Conservation (phyloP, 805 yeast species). For the Ogataea wickerhamii region DNA sequence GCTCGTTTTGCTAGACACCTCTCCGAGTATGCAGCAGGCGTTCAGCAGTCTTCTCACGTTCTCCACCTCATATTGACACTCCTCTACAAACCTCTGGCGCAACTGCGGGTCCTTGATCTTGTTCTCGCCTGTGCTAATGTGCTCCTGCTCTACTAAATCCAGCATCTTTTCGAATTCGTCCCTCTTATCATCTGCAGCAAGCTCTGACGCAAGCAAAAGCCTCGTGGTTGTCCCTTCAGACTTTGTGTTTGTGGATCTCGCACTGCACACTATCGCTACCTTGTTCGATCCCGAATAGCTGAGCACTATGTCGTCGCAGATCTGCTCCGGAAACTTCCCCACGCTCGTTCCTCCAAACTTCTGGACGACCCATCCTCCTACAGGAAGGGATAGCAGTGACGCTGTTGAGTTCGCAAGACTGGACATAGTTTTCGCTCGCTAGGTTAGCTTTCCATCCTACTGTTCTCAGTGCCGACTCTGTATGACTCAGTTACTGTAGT, state of each 20-base stretch:
- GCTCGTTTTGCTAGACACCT: slow-evolving; percentile 80
- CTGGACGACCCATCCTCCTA: slow-evolving; percentile 70
- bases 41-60: slow-evolving; percentile 66
- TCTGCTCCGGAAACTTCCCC: slow-evolving; percentile 86
- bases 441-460: too few relatives aligned
- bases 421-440: too few relatives aligned
- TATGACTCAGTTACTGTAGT: too few relatives aligned
- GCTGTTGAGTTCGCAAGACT: slow-evolving; percentile 23
- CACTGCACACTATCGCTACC: slow-evolving; percentile 95
- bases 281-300: slow-evolving; percentile 54
- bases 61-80: slow-evolving; percentile 62
- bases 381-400: slow-evolving; percentile 18
- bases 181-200: slow-evolving; percentile 59
- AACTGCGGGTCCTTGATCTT: slow-evolving; percentile 46
- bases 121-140: slow-evolving; percentile 63
- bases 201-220: slow-evolving; percentile 77
- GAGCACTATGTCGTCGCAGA: slow-evolving; percentile 80
- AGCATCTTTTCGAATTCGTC: slow-evolving; percentile 50
- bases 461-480: too few relatives aligned
- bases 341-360: slow-evolving; percentile 98
- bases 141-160: slow-evolving; percentile 72
- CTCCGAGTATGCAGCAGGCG: slow-evolving; percentile 91
- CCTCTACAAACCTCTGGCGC: slow-evolving; percentile 50
- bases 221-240: slow-evolving; percentile 95
- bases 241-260: slow-evolving; percentile 86